Conservation (phyloP, 331 rosid species). For the Acacia pycnantha region DNA sequence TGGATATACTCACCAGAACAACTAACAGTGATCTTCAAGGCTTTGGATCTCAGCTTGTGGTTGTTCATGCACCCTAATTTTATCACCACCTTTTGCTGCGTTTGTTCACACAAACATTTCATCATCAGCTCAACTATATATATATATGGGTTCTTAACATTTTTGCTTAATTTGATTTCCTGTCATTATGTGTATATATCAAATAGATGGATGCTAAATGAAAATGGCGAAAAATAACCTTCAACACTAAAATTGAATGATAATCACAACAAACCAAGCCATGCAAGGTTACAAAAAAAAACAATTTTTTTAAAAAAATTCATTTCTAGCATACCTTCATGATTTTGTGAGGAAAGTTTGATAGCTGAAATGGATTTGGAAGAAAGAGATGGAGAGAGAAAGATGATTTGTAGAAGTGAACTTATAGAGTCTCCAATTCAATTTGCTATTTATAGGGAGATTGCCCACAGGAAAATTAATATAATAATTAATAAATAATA, state of each 20-base stretch:
- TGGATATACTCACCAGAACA: constrained; percentile 7
- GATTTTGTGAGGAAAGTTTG: neutral
- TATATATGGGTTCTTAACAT: neutral
- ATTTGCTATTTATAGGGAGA: neutral
- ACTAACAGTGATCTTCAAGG: constrained; percentile 26
- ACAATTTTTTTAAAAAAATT: too few relatives aligned
- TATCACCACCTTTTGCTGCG: constrained; percentile 36
- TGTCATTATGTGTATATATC: neutral
- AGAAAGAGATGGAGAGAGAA: neutral
- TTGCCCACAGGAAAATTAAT: neutral
- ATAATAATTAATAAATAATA: neutral
- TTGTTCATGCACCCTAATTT: neutral
- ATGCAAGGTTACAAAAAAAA: too few relatives aligned
- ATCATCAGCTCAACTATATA: neutral
- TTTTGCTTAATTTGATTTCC: too few relatives aligned
- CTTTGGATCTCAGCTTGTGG: constrained; percentile 19
- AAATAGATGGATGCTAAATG: neutral
- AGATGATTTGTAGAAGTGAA: neutral
- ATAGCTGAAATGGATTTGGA: neutral
- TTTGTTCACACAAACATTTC: neutral
- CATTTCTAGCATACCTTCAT: neutral
- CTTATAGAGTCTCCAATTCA: neutral
- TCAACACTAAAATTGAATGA: too few relatives aligned
- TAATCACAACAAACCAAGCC: too few relatives aligned
- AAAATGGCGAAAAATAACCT: too few relatives aligned